Evolutionary conservation across 2,329 filamentous ascomycete species (phyloP), one percentile per base, ranked within the genome.

Genomic region (Alternaria angustiovoidea): DNA sequence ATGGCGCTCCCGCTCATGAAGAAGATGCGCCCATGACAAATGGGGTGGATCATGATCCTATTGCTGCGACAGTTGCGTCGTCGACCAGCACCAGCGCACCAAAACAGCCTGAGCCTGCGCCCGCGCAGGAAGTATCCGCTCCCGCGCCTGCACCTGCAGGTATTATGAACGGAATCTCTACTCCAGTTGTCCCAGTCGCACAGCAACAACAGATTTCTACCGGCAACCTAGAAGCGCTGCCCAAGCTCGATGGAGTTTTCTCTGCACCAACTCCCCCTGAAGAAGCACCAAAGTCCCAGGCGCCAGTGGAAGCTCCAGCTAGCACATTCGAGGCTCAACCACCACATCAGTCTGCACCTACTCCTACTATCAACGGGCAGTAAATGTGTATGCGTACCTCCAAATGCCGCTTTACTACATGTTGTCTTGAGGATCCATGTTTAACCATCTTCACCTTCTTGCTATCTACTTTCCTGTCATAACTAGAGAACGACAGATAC

Each of bases 181-280:
- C 38, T 14, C 49, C 66, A 9, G 32, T 52, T 16, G 3, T 54
- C 16, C 42, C 58, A 24, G 39, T 54, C 1, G 44, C 59, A 26
- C 32, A 59, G 0, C 56, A 62, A 1, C 56, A 62, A 32, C 61
- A 61, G 18, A 1, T 52, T 46, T 7, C n/a, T 20, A 9, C 26
- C 7, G n/a, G 18, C n/a, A 57, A 67, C 7, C 26, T 61, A 24
- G 47, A 55, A 4, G 46, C 47, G 3, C 51, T 61, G 0, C 62
- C 66, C 4, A 71, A 66, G 24, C 47, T 60, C 1, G 62, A 66
- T 0, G 63, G 61, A 0, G 58, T 69, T 51, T 64, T 70, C 51
- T 59, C 63, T 8, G 69, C 68, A 1, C 72, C 71, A 3, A 71
- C 67, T 1, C 66, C 69, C 3, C 63, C 66, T 9, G 66, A 70